Percentiles rank a stretch among this genome's conserved stretches.
These are phyloP conservation scores for Trichoderma asperellum DNA, from an alignment of 2,329 filamentous ascomycete species.

Conservation along the genomic window DNA sequence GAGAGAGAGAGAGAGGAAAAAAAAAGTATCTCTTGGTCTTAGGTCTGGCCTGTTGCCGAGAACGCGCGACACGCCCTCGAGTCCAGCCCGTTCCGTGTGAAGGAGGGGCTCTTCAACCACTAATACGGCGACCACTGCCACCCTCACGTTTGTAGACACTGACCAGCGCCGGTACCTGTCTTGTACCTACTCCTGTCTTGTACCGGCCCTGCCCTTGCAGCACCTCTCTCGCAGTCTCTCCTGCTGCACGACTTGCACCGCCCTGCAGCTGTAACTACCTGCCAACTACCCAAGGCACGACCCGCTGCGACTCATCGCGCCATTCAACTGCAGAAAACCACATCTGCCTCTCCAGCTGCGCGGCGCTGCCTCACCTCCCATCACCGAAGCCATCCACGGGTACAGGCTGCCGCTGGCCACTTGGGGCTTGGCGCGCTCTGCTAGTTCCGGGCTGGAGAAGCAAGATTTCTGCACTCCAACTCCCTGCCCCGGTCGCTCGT, in stretches of 20 bases:
- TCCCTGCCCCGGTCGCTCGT: constrained; percentile 27
- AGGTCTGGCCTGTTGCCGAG: background rate
- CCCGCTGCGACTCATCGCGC: background rate
- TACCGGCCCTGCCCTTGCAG: background rate
- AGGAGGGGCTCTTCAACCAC: background rate
- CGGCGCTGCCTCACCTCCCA: background rate
- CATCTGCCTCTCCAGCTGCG: background rate
- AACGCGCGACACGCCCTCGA: constrained; percentile 15
- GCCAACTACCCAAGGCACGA: background rate
- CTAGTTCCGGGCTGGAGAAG: constrained; percentile 29
- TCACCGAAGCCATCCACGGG: background rate
- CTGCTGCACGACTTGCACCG: background rate
- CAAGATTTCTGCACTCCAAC: constrained; percentile 26
- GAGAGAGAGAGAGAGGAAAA: too few relatives aligned
- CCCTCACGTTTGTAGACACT: background rate
- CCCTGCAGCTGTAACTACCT: background rate
- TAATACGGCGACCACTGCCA: background rate
- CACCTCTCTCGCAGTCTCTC: background rate
- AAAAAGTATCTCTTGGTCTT: background rate
- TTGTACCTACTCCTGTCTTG: background rate
- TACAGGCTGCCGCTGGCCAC: constrained; percentile 1
- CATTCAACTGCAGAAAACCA: background rate
- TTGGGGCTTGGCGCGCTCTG: constrained; percentile 13
- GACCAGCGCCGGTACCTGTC: background rate
- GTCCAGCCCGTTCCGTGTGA: background rate